Evolutionary conservation across 2,329 filamentous ascomycete species (phyloP).

Genomic region (Xylaria polymorpha): DNA sequence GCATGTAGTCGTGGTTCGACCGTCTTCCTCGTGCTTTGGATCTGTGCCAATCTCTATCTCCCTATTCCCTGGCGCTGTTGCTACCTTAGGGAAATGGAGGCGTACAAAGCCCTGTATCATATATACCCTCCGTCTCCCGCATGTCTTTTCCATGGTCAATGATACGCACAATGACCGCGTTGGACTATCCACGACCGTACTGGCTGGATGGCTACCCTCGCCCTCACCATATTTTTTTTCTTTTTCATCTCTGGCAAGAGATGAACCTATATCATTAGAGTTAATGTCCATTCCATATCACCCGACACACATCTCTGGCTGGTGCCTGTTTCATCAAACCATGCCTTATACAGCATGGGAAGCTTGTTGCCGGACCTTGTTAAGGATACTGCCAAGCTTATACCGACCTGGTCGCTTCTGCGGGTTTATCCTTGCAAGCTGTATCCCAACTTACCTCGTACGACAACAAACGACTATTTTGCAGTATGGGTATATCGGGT

Average conservation of each 20-base stretch:
- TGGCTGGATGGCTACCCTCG: background rate
- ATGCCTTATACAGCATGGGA: background rate
- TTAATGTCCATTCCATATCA: background rate
- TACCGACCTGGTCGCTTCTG: background rate
- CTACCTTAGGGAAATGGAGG: background rate
- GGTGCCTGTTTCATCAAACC: background rate
- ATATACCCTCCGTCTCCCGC: background rate
- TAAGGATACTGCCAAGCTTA: background rate
- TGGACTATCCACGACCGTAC: background rate
- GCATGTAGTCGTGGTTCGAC: conserved; percentile 54
- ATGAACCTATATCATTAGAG: background rate
- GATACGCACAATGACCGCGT: background rate
- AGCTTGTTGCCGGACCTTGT: background rate
- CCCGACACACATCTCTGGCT: no score
- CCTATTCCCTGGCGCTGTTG: background rate
- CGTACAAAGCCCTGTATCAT: conserved; percentile 14
- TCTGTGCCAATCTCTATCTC: background rate
- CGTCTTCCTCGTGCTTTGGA: background rate
- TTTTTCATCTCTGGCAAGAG: background rate
- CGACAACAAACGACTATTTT: background rate
- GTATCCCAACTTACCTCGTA: background rate
- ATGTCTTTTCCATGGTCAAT: conserved; percentile 3
- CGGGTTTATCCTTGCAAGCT: background rate
- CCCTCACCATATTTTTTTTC: background rate
- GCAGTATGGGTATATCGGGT: background rate